Conservation (phyloP, 1,139 yeast species). For the Suhomyces kunorum region DNA sequence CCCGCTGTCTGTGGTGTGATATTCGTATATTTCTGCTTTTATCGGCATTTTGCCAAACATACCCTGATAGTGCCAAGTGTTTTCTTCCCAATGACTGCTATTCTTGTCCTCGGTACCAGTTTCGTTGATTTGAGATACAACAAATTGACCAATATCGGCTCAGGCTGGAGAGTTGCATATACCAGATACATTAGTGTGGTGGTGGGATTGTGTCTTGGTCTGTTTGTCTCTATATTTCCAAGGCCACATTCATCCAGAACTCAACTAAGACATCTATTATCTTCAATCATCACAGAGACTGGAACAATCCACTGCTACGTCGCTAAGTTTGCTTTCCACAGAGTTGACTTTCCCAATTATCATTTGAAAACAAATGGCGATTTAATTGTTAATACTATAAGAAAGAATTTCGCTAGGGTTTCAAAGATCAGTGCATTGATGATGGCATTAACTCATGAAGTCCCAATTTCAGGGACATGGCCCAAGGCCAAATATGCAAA, state of each 20-base stretch:
- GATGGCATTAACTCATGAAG: slow-evolving; percentile 34
- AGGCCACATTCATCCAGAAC: slow-evolving; percentile 33
- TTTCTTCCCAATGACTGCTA: slow-evolving; percentile 31
- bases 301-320: slow-evolving; percentile 37
- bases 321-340: slow-evolving; percentile 29
- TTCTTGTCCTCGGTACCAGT: slow-evolving; percentile 40
- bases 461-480: slow-evolving; percentile 39
- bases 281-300: slow-evolving; percentile 27
- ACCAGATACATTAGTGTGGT: slow-evolving; percentile 32
- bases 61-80: slow-evolving; percentile 31
- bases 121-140: slow-evolving; percentile 30
- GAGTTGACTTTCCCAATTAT: slow-evolving; percentile 24
- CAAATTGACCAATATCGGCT: slow-evolving; percentile 27
- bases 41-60: slow-evolving; percentile 39
- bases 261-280: slow-evolving; percentile 28
- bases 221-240: slow-evolving; percentile 36
- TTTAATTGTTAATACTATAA: slow-evolving; percentile 24
- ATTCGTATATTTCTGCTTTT: slow-evolving; percentile 27
- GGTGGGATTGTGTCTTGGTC: slow-evolving; percentile 34
- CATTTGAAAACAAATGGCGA: slow-evolving; percentile 27
- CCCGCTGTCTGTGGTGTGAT: slow-evolving; percentile 33
- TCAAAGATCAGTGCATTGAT: slow-evolving; percentile 27
- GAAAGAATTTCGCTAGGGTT: slow-evolving; percentile 26
- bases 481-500: slow-evolving; percentile 32
- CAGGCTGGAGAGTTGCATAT: slow-evolving; percentile 33